Conservation (phyloP, 768 basidiomycete species). For the Leccinum incarnatum region DNA sequence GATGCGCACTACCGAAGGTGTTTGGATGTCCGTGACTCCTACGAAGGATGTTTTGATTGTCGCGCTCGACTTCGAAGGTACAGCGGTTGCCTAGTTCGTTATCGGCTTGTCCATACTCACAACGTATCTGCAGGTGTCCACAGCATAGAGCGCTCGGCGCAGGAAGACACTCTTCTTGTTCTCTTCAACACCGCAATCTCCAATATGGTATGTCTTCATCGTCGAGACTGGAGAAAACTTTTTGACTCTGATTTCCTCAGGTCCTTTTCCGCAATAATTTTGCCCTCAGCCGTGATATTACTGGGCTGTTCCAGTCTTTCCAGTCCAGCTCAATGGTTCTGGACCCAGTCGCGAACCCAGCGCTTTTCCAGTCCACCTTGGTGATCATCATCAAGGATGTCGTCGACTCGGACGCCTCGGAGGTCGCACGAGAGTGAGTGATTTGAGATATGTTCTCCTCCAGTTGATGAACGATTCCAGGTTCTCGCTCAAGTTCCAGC, state of each 20-base stretch:
- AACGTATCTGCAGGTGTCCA: conserved; percentile 48
- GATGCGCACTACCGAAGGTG: conserved; percentile 62
- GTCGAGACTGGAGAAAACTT: not conserved
- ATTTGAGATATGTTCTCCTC: not conserved
- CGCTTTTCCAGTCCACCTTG: conserved; percentile 56
- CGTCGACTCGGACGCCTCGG: conserved; percentile 55
- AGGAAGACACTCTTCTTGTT: conserved; percentile 63
- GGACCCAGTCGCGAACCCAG: conserved; percentile 56
- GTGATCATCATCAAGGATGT: conserved; percentile 71
- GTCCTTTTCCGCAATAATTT: conserved; percentile 68
- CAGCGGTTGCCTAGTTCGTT: not conserved
- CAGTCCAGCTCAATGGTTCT: conserved; percentile 54
- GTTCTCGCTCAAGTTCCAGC: conserved; percentile 55
- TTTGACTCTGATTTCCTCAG: conserved; percentile 27
- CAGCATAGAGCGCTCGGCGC: conserved; percentile 59
- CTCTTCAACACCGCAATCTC: conserved; percentile 66
- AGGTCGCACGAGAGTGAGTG: conserved; percentile 56
- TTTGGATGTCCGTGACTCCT: conserved; percentile 66
- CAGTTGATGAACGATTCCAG: conserved; percentile 26
- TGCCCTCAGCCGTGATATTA: conserved; percentile 58
- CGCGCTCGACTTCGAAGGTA: conserved; percentile 65
- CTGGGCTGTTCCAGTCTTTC: conserved; percentile 60
- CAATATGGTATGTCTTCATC: conserved; percentile 44
- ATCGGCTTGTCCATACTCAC: conserved; percentile 1
- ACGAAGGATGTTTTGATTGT: conserved; percentile 55